Evolutionary conservation across 2,329 filamentous ascomycete genomes (phyloP).

Genomic region (Hypoxylon sp.): DNA sequence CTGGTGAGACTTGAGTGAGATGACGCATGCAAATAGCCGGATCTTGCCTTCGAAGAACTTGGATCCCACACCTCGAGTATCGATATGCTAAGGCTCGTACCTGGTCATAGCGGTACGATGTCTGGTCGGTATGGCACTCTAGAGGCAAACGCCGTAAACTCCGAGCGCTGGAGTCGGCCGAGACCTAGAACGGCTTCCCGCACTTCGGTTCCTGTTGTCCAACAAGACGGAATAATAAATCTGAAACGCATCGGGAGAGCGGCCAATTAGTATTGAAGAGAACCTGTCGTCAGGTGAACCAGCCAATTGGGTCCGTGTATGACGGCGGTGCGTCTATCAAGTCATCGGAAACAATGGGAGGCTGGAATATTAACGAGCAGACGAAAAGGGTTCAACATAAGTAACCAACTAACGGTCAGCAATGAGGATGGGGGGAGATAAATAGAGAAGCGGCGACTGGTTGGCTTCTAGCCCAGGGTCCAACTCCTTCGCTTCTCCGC

Average conservation of each 20-base stretch:
- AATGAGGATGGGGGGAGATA: not conserved
- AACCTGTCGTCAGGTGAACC: not conserved
- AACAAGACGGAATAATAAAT: constrained; percentile 10
- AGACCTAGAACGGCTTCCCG: constrained; percentile 11
- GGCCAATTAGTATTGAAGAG: not conserved
- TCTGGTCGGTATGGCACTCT: not conserved
- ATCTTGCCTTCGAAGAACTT: constrained; percentile 1
- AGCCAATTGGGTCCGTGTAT: not conserved
- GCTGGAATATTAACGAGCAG: not conserved
- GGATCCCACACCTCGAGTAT: not conserved
- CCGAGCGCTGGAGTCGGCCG: not conserved
- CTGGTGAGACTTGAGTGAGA: not conserved
- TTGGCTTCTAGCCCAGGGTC: constrained; percentile 19
- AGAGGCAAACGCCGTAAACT: constrained; percentile 3
- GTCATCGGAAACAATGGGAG: not conserved
- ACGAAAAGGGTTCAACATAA: not conserved
- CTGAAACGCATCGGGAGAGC: constrained; percentile 15
- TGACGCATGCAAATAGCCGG: constrained; percentile 8
- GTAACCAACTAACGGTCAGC: not conserved
- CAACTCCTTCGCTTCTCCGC: constrained; percentile 38
- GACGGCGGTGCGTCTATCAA: not conserved
- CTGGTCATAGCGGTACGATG: not conserved
- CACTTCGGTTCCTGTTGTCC: not conserved
- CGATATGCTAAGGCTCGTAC: constrained; percentile 4
- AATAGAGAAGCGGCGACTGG: constrained; percentile 31